Conservation (phyloP, 1,284 basidiomycete genomes). For the Boletus semigastroideus region DNA sequence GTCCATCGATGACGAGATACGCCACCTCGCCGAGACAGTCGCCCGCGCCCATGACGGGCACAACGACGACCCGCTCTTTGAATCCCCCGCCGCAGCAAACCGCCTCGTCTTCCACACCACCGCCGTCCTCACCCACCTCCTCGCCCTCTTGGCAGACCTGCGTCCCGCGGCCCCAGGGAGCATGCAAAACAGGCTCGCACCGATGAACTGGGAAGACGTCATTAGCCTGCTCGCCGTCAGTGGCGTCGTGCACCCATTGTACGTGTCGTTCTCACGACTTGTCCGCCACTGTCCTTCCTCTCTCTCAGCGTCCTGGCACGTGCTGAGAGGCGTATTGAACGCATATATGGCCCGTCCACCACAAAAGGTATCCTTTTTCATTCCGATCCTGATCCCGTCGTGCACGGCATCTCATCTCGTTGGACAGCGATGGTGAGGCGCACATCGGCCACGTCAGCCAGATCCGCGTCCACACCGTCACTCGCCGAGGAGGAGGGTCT, state of each 20-base stretch:
- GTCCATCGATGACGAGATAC: conserved; percentile 28
- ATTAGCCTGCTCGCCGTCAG: conserved; percentile 22
- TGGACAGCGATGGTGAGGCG: conserved; percentile 14
- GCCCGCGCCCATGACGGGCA: background rate
- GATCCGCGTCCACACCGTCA: conserved; percentile 5
- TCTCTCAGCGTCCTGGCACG: conserved; percentile 22
- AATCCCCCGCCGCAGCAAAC: conserved; percentile 7
- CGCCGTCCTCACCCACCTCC: conserved; percentile 20
- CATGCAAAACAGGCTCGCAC: conserved; percentile 34
- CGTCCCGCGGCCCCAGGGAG: conserved; percentile 30
- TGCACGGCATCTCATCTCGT: conserved; percentile 5
- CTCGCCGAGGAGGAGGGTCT: conserved; percentile 17
- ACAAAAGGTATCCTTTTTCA: conserved; percentile 10
- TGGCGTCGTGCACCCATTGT: conserved; percentile 21
- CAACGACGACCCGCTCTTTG: background rate
- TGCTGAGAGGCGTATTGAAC: conserved; percentile 23
- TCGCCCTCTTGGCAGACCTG: conserved; percentile 28
- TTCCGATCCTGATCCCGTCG: background rate
- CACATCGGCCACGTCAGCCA: conserved; percentile 3
- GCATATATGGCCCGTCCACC: conserved; percentile 25
- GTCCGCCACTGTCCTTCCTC: background rate
- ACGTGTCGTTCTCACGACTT: background rate
- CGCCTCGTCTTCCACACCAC: conserved; percentile 16
- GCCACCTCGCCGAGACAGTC: conserved; percentile 16
- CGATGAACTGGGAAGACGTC: conserved; percentile 34